Percentiles rank a stretch among this genome's conserved stretches.
Conservation (phyloP, 352 stramenopile species). For the Phytophthora megakarya region DNA sequence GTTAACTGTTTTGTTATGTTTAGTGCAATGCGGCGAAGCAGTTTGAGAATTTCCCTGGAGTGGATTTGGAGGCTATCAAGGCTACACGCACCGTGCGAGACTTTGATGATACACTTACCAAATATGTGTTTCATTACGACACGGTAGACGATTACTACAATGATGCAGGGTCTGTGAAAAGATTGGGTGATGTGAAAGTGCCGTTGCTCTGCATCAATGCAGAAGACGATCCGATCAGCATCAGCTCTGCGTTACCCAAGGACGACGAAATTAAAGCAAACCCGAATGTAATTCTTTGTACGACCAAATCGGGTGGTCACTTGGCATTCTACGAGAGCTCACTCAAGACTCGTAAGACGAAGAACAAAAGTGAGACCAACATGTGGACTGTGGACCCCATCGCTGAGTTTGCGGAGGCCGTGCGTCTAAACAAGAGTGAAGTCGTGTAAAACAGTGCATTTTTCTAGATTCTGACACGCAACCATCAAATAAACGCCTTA, state of each 20-base stretch:
- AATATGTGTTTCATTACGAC: conserved; percentile 60
- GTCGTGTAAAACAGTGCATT: background rate
- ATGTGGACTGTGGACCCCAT: conserved; percentile 60
- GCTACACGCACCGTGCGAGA: conserved; percentile 46
- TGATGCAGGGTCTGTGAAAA: conserved; percentile 51
- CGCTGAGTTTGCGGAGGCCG: conserved; percentile 59
- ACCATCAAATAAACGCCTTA: background rate
- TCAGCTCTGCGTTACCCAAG: conserved; percentile 39
- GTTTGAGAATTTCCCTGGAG: conserved; percentile 43
- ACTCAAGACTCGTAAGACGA: conserved; percentile 13
- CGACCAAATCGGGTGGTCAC: conserved; percentile 69
- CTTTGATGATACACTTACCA: conserved; percentile 72
- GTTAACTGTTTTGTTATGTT: conserved; percentile 5
- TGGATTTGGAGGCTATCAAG: conserved; percentile 52
- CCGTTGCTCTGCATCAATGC: conserved; percentile 72
- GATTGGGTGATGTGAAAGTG: conserved; percentile 43
- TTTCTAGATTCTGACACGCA: background rate
- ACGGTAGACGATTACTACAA: conserved; percentile 66
- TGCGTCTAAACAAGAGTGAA: conserved; percentile 35
- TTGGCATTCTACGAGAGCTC: conserved; percentile 70
- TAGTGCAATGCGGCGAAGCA: conserved; percentile 47
- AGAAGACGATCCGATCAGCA: conserved; percentile 66
- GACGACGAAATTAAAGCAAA: conserved; percentile 46
- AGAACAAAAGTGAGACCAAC: too few relatives aligned
- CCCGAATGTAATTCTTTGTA: conserved; percentile 64